Evolutionary conservation across 2,329 filamentous ascomycete genomes (phyloP), one percentile per base, ranked within the genome.

Genomic region (Talaromyces sp.): DNA sequence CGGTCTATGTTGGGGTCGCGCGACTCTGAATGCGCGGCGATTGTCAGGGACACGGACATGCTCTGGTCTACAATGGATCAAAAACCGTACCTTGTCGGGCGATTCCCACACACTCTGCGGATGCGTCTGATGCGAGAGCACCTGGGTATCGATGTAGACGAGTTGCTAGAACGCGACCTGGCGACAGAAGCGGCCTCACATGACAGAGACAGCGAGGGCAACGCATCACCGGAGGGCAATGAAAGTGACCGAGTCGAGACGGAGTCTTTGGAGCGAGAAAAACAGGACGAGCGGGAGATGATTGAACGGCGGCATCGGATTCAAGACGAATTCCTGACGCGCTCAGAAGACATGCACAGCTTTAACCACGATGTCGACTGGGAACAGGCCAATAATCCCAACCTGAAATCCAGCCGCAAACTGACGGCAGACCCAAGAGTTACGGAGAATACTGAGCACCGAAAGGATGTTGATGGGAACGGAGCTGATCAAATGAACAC

Each of bases 71-170:
- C 85, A 58, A 98, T 99, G 95, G 92, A 85, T 56, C 93, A 93
- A 41, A 82, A 89, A 68, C 90, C 92, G 5, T 99, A 96, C 73
- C 86, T 88, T 59, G 95, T 98, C 38, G 93, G 92, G 50, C 87
- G 91, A 27, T 99, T 97, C 74, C 90, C 95, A 6, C 93, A 98
- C 73, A 95, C 91, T 0, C 83, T 99, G 57, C 91, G 95, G 31
- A 87, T 97, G 80, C 89, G 95, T 27, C 81, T 98, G 55, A 98
- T 98, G 95, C 86, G 93, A 64, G 95, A 99, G 75, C 95, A 99
- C 78, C 81, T 99, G 31, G 95, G 95, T n/a, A 80, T 98, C 43
- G 93, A 98, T 70, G 91, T 96, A 4, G 95, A 99, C 73, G 90
- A 91, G 69, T 88, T 97, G 62, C 86, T 90, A 70, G 91, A 95